These are phyloP conservation scores for Phanerochaete sordida DNA, from an alignment of 768 basidiomycete genomes.

Conservation along the genomic window DNA sequence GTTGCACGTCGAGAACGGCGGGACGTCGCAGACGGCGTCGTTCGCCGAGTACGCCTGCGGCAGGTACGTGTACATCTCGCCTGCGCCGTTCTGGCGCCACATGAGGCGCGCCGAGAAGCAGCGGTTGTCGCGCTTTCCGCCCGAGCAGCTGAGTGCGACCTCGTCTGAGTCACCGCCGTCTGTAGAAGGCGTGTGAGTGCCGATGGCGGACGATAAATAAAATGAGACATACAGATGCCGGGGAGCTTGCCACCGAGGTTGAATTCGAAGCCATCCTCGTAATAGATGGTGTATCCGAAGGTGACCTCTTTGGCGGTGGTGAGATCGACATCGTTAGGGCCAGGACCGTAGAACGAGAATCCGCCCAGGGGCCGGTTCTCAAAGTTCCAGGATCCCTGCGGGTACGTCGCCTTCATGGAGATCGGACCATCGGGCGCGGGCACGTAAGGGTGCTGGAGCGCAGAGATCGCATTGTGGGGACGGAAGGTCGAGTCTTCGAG, in stretches of 20 bases:
- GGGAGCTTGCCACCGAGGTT: conserved; percentile 66
- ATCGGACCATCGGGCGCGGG: conserved; percentile 47
- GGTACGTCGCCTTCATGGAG: conserved; percentile 51
- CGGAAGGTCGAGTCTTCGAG: conserved; percentile 45
- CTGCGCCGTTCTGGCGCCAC: conserved; percentile 58
- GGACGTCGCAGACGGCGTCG: conserved; percentile 42
- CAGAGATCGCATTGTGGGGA: conserved; percentile 34
- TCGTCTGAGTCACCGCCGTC: conserved; percentile 51
- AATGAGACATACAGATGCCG: conserved; percentile 49
- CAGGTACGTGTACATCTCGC: conserved; percentile 72
- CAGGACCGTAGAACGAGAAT: conserved; percentile 63
- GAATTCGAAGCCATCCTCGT: conserved; percentile 55
- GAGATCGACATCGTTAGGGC: conserved; percentile 45
- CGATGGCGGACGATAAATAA: neutral
- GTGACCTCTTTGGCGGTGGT: conserved; percentile 59
- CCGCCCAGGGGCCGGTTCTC: conserved; percentile 47
- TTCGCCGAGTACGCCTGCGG: conserved; percentile 46
- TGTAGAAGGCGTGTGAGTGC: neutral
- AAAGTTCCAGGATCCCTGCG: conserved; percentile 53
- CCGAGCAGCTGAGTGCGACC: conserved; percentile 54
- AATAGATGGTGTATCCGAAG: conserved; percentile 55
- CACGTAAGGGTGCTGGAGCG: conserved; percentile 39
- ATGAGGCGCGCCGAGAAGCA: conserved; percentile 70
- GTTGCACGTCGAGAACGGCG: conserved; percentile 50
- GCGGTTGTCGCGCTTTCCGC: conserved; percentile 50